These are phyloP conservation scores for Pythium rhizo-oryzae DNA, from an alignment of 352 stramenopile species.

Conservation along the genomic window DNA sequence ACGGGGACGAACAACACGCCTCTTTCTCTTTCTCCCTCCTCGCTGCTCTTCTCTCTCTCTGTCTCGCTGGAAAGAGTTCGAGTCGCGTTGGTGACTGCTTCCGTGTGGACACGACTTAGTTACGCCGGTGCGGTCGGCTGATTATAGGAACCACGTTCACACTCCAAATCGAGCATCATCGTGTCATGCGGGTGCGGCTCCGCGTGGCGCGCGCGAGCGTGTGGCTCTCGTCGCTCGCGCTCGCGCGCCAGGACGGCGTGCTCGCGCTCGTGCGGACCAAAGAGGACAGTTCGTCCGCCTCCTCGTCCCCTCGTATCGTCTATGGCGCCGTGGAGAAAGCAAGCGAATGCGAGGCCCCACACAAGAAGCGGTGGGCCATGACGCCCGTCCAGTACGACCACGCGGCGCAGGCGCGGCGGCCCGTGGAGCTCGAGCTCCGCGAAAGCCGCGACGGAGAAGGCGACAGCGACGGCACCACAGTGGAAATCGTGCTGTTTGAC, in stretches of 20 bases:
- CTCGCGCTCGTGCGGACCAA: constrained; percentile 45
- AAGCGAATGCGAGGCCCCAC: not conserved
- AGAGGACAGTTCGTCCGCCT: not conserved
- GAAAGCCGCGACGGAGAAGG: not conserved
- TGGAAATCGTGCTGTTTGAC: constrained; percentile 47
- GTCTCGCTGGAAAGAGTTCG: too few species aligned
- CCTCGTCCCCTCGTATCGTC: too few species aligned
- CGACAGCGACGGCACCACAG: not conserved
- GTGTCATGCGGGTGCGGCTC: constrained; percentile 37
- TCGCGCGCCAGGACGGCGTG: constrained; percentile 40
- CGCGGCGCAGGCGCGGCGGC: not conserved
- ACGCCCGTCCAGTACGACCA: constrained; percentile 7
- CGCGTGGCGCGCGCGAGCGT: constrained; percentile 39
- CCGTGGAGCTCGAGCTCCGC: not conserved
- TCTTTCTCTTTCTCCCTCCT: too few species aligned
- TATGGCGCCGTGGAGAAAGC: not conserved
- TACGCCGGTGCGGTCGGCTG: too few species aligned
- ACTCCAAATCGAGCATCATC: not conserved
- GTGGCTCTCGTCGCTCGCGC: constrained; percentile 39
- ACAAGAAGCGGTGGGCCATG: constrained; percentile 5
- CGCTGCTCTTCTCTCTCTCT: too few species aligned
- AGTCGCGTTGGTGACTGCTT: too few species aligned
- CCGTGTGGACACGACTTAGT: too few species aligned
- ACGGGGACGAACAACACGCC: too few species aligned
- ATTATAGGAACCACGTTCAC: too few species aligned